Evolutionary conservation across 2,329 filamentous ascomycete species (phyloP), one percentile per base, ranked within the genome.

Genomic region (Exophiala viscosa): DNA sequence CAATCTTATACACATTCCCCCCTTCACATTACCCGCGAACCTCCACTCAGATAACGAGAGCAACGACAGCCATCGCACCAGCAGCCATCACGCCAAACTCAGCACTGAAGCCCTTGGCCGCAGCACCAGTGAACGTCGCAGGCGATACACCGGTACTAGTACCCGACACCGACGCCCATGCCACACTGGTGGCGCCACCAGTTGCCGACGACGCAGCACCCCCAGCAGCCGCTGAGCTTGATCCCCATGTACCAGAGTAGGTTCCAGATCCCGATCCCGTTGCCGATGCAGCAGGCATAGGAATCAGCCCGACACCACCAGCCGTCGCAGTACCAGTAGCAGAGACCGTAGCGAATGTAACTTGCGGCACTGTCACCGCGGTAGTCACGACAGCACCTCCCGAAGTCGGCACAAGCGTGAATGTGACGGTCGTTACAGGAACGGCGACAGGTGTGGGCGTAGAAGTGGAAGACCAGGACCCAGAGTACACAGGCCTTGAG

Each of bases 361-460:
- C 70, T 45, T 72, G 70, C 1, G 75, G 75, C 11, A 77, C 72
- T 17, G 72, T 74, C 55, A 73, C 63, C 5, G 70, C 70, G 34
- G 68, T 69, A 20, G 59, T 65, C 35, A 62, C 64, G 44, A 54
- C 58, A 28, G 55, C 50, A 2, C 57, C 48, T 13, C 62, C 61
- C 32, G 62, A 54, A 4, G 62, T 62, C 39, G 64, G 59, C 17
- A 69, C 70, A 56, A 73, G 68, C 20, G 68, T 71, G 57, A 74
- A 66, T 32, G 69, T 73, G 4, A 72, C 73, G 60, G 65, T 65
- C 17, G 70, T 70, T 13, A 64, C 55, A 3, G 51, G 39, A 20
- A 52, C 33, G 32, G 50, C 45, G 35, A 45, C 32, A 18, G 50
- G 34, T 8, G 35, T 17, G 32, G 33, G 48, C 10, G 17, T 41